Base-by-base conservation (phyloP, 2,329 filamentous ascomycete genomes). In the Aspergillus sp. region DNA sequence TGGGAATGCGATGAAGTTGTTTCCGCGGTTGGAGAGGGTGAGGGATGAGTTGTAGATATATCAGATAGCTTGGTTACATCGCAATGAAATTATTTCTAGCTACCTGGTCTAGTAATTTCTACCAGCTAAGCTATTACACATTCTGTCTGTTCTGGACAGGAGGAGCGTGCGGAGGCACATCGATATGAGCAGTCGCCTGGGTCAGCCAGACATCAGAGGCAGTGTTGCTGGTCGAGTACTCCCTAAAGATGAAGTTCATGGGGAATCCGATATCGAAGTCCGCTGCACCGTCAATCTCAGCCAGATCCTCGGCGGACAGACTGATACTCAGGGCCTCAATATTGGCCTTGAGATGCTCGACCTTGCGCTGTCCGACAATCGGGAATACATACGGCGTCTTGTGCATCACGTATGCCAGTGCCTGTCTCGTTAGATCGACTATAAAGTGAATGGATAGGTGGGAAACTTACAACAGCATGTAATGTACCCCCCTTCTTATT, bases 361-460 rank as follows among this genome's bases (percentile, higher is more conserved):
- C 65, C 64, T 80, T 84, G 12, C 81, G 71, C 0, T 79, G 80
- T 2, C 82, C 83, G 11, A 85, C 66, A 47, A 85, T 78, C 0
- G 82, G 82, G 60, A 82, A 80, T 19, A 85, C 82, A 59, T 84
- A 76, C 0, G 77, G 76, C 0, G 79, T 73, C 73, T 85, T 85
- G 60, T 75, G 72, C 67, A 79, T 73, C 12, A 84, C 76, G 60
- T 84, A 85, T 7, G 82, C 80, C 54, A 84, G 70, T 0, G 82
- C 63, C 58, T 61, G 15, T 30, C 7, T 9, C 13, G 34, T 48
- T 9, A 30, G 0, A 11, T 27, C 24, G 5, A 30, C 9, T 4
- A 7, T 4, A 5, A 12, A 40, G n/a, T n/a, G 6, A 13, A 3
- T 24, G n/a, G 34, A 11, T 6, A 46, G 19, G 20, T 15, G 17